phyloP scores from a whole-genome alignment of 2,329 filamentous ascomycete species.

The Xylariaceae sp. region DNA sequence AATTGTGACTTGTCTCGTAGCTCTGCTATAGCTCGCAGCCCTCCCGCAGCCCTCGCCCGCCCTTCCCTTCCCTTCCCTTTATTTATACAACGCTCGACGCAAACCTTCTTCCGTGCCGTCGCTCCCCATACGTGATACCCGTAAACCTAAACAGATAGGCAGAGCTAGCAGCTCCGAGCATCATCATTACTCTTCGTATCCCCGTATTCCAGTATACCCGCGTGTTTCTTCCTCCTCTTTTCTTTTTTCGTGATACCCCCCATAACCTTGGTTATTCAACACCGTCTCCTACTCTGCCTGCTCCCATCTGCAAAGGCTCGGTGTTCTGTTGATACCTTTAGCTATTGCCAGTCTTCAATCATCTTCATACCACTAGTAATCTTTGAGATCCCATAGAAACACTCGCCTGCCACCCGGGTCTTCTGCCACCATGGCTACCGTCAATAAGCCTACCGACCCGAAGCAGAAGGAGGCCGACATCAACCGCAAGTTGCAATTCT shows the following conservation, averaged over 20 bases:
- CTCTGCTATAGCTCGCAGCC: neutral
- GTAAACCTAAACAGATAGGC: slow-evolving; percentile 1
- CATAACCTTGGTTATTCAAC: neutral
- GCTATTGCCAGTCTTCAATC: slow-evolving; percentile 7
- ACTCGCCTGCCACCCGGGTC: neutral
- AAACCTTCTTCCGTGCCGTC: neutral
- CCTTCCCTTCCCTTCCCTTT: neutral
- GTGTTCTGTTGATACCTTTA: slow-evolving; percentile 4
- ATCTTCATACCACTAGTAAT: neutral
- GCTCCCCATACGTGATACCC: neutral
- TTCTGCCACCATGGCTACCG: slow-evolving; percentile 36
- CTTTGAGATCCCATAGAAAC: neutral
- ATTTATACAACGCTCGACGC: neutral
- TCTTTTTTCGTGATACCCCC: slow-evolving; percentile 20
- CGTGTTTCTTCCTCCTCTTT: slow-evolving; percentile 8
- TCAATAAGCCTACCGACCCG: slow-evolving; percentile 70
- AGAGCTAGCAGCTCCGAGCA: neutral
- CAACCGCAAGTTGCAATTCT: slow-evolving; percentile 90
- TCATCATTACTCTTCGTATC: slow-evolving; percentile 4
- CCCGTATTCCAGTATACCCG: slow-evolving; percentile 20
- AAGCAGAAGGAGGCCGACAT: slow-evolving; percentile 81
- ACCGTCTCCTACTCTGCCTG: neutral
- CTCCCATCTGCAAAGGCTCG: neutral
- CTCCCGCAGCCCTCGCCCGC: no score
- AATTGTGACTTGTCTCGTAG: neutral